Evolutionary conservation across 2,329 filamentous ascomycete genomes (phyloP), one percentile per base, ranked within the genome.

Genomic region (Coniochaeta hoffmannii): DNA sequence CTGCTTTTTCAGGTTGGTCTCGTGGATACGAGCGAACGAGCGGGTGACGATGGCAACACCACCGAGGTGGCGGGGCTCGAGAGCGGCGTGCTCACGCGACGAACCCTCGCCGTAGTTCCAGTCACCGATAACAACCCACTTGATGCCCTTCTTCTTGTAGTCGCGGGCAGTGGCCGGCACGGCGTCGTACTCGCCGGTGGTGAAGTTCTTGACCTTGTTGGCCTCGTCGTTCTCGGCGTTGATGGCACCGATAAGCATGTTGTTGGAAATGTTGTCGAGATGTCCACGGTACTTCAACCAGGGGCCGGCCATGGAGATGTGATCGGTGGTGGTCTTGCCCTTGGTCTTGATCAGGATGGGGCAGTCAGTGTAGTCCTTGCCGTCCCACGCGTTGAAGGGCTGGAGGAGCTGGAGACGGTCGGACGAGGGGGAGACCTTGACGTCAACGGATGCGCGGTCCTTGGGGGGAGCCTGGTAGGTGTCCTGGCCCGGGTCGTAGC

Each of bases 1-100:
- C 85, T 99, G 94, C 88, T 99, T 99, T 90, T 99, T 99, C 80
- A 99, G 78, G 85, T 99, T 99, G 81, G 94, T 99, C 83, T 99
- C 94, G 83, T 99, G 94, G 71, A 99, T 99, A 88, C 94, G 94
- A 69, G 94, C 94, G 72, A 99, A 99, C 62, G 85, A 90, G 71
- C 90, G 88, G 70, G 88, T 92, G 72, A 99, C 95, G 80, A 99
- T 96, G 69, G 93, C 94, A 68, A 97, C 84, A 74, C 93, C 94
- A 69, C 94, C 94, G 62, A 99, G 87, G 80, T 97, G 93, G 72
- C 94, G 87, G 71, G 94, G 94, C 82, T 99, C 93, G 60, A 99
- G 86, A 74, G 94, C 94, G 65, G 94, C 94, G 73, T 99, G 94
- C 82, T 99, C 94, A 83, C 94, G 91, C 61, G 94, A 97, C 71